Conservation (phyloP, 2,329 filamentous ascomycete genomes). For the Colletotrichum spinosum region DNA sequence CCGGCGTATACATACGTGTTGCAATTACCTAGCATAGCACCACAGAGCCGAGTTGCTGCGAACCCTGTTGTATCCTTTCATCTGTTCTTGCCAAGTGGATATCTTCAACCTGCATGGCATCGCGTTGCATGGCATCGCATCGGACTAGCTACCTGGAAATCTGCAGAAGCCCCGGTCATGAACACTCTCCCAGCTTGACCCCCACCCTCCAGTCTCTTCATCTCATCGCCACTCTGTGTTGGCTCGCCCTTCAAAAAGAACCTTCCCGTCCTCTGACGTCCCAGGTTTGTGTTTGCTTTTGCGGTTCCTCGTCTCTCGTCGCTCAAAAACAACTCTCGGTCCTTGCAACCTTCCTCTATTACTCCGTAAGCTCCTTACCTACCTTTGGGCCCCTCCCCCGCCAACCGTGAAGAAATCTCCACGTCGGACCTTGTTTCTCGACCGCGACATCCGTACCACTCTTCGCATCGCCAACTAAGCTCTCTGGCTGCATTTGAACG, state of each 20-base stretch:
- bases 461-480: neutral
- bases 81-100: neutral
- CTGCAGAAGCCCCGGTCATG: too few relatives aligned
- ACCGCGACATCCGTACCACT: neutral
- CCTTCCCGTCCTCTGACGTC: neutral
- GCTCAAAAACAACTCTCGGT: too few relatives aligned
- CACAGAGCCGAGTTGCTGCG: neutral
- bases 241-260: conserved; percentile 4
- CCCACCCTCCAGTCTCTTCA: conserved; percentile 2
- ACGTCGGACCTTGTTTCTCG: neutral
- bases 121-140: conserved; percentile 22
- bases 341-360: too few relatives aligned
- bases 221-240: conserved; percentile 21
- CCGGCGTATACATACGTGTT: neutral
- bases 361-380: neutral
- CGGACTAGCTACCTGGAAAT: neutral
- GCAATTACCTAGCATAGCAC: too few relatives aligned
- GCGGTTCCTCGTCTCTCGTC: neutral
- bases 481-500: neutral
- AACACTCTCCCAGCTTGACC: neutral
- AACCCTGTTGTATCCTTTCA: conserved; percentile 2
- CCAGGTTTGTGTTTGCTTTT: too few relatives aligned
- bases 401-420: too few relatives aligned
- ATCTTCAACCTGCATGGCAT: conserved; percentile 1
- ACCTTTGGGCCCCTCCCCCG: neutral